Conservation (phyloP, 2,329 filamentous ascomycete species). For the Fonsecaea nubica region DNA sequence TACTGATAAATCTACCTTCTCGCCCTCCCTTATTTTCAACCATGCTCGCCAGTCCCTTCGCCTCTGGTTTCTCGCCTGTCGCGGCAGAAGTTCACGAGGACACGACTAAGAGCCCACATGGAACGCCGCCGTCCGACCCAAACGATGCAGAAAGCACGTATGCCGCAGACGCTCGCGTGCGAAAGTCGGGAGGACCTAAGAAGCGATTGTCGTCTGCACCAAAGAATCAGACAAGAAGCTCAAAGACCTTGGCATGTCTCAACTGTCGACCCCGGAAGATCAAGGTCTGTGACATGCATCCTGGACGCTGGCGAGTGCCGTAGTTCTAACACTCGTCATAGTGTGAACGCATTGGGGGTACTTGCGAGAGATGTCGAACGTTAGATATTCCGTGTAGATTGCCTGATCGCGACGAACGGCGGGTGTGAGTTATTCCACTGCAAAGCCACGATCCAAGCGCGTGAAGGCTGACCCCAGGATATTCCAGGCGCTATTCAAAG, state of each 20-base stretch:
- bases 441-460: background rate
- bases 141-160: background rate
- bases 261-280: conserved; percentile 24
- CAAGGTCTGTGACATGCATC: conserved; percentile 10
- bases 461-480: background rate
- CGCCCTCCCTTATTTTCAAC: background rate
- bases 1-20: background rate
- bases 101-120: background rate
- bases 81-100: background rate
- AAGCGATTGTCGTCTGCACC: background rate
- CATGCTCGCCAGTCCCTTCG: background rate
- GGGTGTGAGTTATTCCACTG: conserved; percentile 7
- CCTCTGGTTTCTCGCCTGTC: background rate
- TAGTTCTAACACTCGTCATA: background rate
- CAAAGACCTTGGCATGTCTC: conserved; percentile 20
- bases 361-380: conserved; percentile 16
- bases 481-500: conserved; percentile 19
- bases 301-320: background rate
- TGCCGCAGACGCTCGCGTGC: background rate
- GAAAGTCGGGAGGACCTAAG: background rate
- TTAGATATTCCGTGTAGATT: conserved; percentile 16
- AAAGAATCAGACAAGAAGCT: conserved; percentile 6
- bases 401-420: conserved; percentile 19
- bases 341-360: conserved; percentile 20
- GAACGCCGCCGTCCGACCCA: background rate